Percentiles rank a stretch among this genome's conserved stretches.
Evolutionary conservation across 2,329 filamentous ascomycete species (phyloP).

Genomic region (Aspergillus unguis): DNA sequence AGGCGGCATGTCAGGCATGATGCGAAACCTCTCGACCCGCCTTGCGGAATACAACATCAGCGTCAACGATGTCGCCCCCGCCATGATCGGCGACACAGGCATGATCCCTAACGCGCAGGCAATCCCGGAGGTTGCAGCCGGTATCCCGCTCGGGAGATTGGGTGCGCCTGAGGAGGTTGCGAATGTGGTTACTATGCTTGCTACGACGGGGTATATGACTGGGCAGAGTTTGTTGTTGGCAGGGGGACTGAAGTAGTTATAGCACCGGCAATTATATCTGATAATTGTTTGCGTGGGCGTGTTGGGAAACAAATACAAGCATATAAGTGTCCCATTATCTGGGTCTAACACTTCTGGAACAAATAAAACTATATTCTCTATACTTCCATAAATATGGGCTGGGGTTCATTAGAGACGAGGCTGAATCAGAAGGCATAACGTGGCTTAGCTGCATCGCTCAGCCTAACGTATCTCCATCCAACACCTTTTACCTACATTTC

Average conservation of each 20-base stretch:
- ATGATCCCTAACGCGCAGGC: slow-evolving; percentile 60
- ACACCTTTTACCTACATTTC: too few species aligned
- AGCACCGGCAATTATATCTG: neutral
- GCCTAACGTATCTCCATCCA: too few species aligned
- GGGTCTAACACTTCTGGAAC: too few species aligned
- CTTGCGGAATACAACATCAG: slow-evolving; percentile 61
- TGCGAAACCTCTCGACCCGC: slow-evolving; percentile 60
- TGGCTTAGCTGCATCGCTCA: too few species aligned
- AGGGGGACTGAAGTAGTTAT: slow-evolving; percentile 50
- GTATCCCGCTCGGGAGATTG: slow-evolving; percentile 58
- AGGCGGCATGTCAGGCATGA: slow-evolving; percentile 61
- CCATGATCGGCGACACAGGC: slow-evolving; percentile 64
- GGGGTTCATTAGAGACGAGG: too few species aligned
- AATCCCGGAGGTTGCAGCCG: slow-evolving; percentile 57
- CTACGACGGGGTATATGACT: slow-evolving; percentile 59
- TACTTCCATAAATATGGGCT: too few species aligned
- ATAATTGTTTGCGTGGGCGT: too few species aligned
- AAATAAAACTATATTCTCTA: too few species aligned
- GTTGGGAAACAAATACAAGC: too few species aligned
- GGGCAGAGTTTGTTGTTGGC: slow-evolving; percentile 55
- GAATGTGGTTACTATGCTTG: slow-evolving; percentile 60
- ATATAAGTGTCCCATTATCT: too few species aligned
- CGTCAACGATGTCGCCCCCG: slow-evolving; percentile 66
- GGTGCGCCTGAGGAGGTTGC: slow-evolving; percentile 59
- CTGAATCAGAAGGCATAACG: too few species aligned